Percentiles rank a stretch among this genome's conserved stretches.
Evolutionary conservation across 257 asterid genomes (phyloP).

Genomic region (Plantago elongata): DNA sequence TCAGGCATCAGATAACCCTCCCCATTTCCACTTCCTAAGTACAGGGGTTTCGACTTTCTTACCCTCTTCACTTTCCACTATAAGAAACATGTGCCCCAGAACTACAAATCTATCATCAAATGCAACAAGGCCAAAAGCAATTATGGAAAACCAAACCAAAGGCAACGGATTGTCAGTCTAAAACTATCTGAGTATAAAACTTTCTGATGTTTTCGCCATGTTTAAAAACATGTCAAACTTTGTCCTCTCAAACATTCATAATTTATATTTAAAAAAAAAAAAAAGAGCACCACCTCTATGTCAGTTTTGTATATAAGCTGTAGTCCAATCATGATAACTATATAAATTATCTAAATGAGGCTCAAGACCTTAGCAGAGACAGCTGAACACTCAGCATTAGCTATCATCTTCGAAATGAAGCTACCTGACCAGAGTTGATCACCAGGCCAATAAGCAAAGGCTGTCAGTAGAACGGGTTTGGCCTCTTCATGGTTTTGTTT

Average conservation of each 20-base stretch:
- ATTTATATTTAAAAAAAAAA: conserved; percentile 1
- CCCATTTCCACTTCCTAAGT: too few species aligned
- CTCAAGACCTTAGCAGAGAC: conserved; percentile 15
- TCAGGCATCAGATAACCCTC: too few species aligned
- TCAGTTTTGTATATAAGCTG: conserved; percentile 8
- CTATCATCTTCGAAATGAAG: conserved; percentile 9
- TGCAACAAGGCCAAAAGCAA: too few species aligned
- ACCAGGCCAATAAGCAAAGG: conserved; percentile 2
- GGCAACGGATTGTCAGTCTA: neutral
- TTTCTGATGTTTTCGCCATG: too few species aligned
- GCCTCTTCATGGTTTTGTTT: conserved; percentile 39
- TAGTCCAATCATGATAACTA: neutral
- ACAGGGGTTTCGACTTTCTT: too few species aligned
- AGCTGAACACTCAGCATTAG: neutral
- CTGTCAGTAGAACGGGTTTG: conserved; percentile 27
- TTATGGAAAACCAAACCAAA: too few species aligned
- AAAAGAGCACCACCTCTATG: conserved; percentile 2
- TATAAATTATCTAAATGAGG: conserved; percentile 6
- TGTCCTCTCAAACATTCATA: neutral
- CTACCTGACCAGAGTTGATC: conserved; percentile 3
- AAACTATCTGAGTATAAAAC: too few species aligned
- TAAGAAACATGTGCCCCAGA: too few species aligned
- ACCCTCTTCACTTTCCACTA: too few species aligned
- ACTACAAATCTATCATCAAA: too few species aligned
- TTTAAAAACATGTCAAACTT: too few species aligned